phyloP scores from a whole-genome alignment of 768 basidiomycete genomes.

The Trametes meyenii region DNA sequence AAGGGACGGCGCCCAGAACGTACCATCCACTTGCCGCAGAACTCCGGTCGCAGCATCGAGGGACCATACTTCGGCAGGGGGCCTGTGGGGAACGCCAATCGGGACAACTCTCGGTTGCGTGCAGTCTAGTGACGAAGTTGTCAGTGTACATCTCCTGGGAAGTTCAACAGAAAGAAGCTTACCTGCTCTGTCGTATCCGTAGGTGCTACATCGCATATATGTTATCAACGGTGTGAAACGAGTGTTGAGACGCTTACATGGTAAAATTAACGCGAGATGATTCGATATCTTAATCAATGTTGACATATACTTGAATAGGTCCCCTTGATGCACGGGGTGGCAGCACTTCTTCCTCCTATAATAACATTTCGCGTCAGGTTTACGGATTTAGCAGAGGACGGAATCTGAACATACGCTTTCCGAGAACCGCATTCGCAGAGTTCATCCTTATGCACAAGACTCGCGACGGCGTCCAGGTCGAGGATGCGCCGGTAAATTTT shows the following conservation, averaged over 20 bases:
- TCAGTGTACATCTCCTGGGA: not conserved
- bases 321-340: slow-evolving; percentile 45
- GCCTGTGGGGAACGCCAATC: slow-evolving; percentile 64
- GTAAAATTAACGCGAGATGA: slow-evolving; percentile 85
- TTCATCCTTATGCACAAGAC: slow-evolving; percentile 71
- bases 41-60: slow-evolving; percentile 62
- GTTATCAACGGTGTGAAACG: not conserved
- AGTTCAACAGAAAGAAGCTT: not conserved
- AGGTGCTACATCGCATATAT: slow-evolving; percentile 48
- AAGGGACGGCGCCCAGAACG: slow-evolving; percentile 29
- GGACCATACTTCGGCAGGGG: slow-evolving; percentile 59
- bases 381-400: not conserved
- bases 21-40: slow-evolving; percentile 84
- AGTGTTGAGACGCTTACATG: slow-evolving; percentile 48
- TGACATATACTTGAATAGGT: slow-evolving; percentile 76
- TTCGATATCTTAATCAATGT: slow-evolving; percentile 89
- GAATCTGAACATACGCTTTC: slow-evolving; percentile 44
- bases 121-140: slow-evolving; percentile 37
- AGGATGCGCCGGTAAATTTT: slow-evolving; percentile 74
- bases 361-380: slow-evolving; percentile 34
- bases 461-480: slow-evolving; percentile 63
- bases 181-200: slow-evolving; percentile 74
- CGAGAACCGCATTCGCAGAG: slow-evolving; percentile 70
- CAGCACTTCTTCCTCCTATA: slow-evolving; percentile 63
- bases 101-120: slow-evolving; percentile 63